Evolutionary conservation across 1,139 yeast species (phyloP).

Genomic region (Yamadazyma epiphylla): DNA sequence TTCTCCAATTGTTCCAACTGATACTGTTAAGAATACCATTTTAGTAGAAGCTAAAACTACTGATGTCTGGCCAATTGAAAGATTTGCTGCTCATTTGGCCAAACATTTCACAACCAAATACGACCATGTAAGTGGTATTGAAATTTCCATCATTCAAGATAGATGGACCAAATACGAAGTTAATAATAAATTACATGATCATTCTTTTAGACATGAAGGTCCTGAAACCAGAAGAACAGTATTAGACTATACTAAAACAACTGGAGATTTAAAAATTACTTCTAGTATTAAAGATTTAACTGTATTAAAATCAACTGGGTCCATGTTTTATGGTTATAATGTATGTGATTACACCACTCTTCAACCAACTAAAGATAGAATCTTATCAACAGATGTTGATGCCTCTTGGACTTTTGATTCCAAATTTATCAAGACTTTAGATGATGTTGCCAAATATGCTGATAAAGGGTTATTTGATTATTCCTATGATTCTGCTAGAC

Average conservation of each 20-base stretch:
- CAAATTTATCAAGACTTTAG: constrained; percentile 45
- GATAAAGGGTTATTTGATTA: constrained; percentile 61
- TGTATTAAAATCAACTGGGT: constrained; percentile 89
- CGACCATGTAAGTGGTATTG: constrained; percentile 68
- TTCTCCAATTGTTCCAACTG: constrained; percentile 87
- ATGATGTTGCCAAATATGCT: constrained; percentile 49
- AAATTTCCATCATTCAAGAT: constrained; percentile 63
- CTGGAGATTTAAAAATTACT: constrained; percentile 50
- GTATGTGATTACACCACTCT: constrained; percentile 86
- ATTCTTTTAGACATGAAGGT: constrained; percentile 82
- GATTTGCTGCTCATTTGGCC: constrained; percentile 82
- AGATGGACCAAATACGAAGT: constrained; percentile 78
- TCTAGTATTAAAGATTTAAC: constrained; percentile 81
- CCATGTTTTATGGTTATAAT: constrained; percentile 86
- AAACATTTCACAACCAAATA: constrained; percentile 76
- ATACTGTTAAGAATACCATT: constrained; percentile 87
- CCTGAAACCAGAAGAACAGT: constrained; percentile 67
- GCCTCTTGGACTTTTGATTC: constrained; percentile 69
- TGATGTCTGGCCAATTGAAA: constrained; percentile 86
- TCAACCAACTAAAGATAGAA: constrained; percentile 76
- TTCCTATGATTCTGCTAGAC: constrained; percentile 59
- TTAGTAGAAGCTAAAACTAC: constrained; percentile 75
- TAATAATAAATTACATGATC: constrained; percentile 71
- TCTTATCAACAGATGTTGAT: constrained; percentile 82
- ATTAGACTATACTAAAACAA: constrained; percentile 47